Evolutionary conservation across 2,329 filamentous ascomycete genomes (phyloP).

Genomic region (Ascochyta clinopodiicola): DNA sequence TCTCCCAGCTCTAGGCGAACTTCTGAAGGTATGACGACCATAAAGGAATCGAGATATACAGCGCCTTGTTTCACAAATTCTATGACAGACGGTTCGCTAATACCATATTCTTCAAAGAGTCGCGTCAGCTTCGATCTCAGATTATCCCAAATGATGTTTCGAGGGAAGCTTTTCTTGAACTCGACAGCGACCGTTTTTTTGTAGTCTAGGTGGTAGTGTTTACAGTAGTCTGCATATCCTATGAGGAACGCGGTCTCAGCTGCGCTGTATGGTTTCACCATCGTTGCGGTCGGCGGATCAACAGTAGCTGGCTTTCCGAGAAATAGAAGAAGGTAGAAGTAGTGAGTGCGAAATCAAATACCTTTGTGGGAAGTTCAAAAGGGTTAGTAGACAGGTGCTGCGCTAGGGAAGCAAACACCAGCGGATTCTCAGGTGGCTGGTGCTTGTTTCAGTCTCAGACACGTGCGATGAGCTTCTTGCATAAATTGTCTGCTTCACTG

Average conservation of each 20-base stretch:
- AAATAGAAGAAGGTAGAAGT: background rate
- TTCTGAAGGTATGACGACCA: background rate
- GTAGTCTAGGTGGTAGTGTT: background rate
- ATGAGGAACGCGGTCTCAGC: background rate
- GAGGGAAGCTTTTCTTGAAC: background rate
- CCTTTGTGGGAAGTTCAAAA: too few relatives aligned
- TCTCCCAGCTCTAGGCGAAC: background rate
- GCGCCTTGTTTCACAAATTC: background rate
- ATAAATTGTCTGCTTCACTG: too few relatives aligned
- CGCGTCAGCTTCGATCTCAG: background rate
- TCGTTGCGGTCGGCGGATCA: background rate
- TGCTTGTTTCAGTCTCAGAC: too few relatives aligned
- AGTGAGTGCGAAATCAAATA: too few relatives aligned
- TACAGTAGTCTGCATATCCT: slow-evolving; percentile 1
- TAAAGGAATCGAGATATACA: background rate
- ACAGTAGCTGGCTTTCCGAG: background rate
- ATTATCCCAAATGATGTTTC: background rate
- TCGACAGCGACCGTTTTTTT: background rate
- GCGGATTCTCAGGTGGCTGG: too few relatives aligned
- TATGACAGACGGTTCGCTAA: background rate
- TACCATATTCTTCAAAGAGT: background rate
- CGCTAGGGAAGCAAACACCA: too few relatives aligned
- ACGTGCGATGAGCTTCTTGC: too few relatives aligned
- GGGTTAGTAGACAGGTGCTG: too few relatives aligned
- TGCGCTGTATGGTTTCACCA: background rate